Base-by-base conservation (phyloP, 495 filamentous ascomycete genomes). In the Penicillium silybi region DNA sequence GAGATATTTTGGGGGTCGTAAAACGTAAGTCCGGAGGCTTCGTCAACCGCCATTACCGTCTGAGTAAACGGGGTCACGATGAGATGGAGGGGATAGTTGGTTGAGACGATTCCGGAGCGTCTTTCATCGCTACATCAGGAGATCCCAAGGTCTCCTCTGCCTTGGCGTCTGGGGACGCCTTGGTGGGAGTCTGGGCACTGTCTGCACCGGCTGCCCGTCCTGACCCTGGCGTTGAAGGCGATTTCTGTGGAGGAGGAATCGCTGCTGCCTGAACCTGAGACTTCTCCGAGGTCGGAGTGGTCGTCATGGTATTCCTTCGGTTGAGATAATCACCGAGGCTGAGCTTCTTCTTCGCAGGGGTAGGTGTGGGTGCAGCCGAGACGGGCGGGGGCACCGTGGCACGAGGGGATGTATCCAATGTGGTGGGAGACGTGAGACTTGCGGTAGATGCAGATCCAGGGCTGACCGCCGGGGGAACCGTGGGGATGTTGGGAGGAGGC, bases 321-420 rank as follows among this genome's bases (percentile, higher is more conserved):
- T 70, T 83, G 19, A 81, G 71, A 57, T 86, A 87, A 54, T 86
- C 84, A 48, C 83, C 83, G n/a, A 87, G 64, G 58, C 82, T 86
- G 51, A 86, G 68, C 55, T 83, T 82, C 63, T 86, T 87, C 71
- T 82, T 81, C 27, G 74, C 71, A 0, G 83, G 81, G 47, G 80
- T 84, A 17, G 83, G 74, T 20, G 74, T 74, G 1, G 78, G 74
- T 1, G 75, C 61, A 39, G 57, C 67, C 4, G 65, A 56, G 6
- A 60, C 61, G 13, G 69, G 56, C 9, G 64, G 50, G n/a, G 64
- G 53, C 16, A 49, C 20, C 13, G 53, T 19, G 20, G 47, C 35
- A 22, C 58, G 61, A 15, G 64, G 59, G 8, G 61, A 58, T 4
- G 61, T 49, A 29, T 73, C 69, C 35, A 58, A 39, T 26, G 65